Percentiles rank a stretch among this genome's conserved stretches.
These are phyloP conservation scores for Lepidium africanum DNA, from an alignment of 345 rosid species.

Conservation along the genomic window DNA sequence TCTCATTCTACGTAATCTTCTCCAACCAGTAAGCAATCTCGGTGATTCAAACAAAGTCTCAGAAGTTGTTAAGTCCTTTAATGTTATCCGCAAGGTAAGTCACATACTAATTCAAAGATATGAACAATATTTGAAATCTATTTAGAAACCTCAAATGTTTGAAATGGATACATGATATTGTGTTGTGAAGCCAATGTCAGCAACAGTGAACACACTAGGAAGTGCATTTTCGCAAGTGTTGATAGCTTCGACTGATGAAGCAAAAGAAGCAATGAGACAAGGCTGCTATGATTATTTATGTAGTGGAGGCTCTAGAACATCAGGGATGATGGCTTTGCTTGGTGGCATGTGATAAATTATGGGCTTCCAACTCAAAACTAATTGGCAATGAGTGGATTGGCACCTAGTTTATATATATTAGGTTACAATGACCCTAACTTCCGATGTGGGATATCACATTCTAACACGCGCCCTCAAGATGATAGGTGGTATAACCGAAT, in stretches of 20 bases:
- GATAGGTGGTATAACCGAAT: no score
- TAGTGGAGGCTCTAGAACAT: slow-evolving; percentile 7
- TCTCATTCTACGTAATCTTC: slow-evolving; percentile 41
- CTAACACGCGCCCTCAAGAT: no score
- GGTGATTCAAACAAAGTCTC: slow-evolving; percentile 30
- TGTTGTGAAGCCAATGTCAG: slow-evolving; percentile 27
- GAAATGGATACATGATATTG: background rate
- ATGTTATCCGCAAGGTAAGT: slow-evolving; percentile 38
- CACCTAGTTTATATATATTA: no score
- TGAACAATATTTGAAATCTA: background rate
- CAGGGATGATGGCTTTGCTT: slow-evolving; percentile 20
- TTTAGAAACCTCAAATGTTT: background rate
- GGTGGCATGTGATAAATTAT: no score
- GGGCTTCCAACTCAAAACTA: no score
- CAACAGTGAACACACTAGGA: slow-evolving; percentile 37
- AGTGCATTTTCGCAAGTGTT: slow-evolving; percentile 28
- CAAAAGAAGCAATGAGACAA: slow-evolving; percentile 33
- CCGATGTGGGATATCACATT: no score
- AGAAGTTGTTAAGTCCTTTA: slow-evolving; percentile 38
- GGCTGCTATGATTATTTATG: slow-evolving; percentile 23
- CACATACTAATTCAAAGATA: background rate
- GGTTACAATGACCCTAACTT: no score
- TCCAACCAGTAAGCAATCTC: slow-evolving; percentile 29
- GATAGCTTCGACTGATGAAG: slow-evolving; percentile 20
- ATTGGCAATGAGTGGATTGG: no score